These are phyloP conservation scores for Chamaecyparis obtusa DNA, from an alignment of 75 land plant species.

Conservation along the genomic window DNA sequence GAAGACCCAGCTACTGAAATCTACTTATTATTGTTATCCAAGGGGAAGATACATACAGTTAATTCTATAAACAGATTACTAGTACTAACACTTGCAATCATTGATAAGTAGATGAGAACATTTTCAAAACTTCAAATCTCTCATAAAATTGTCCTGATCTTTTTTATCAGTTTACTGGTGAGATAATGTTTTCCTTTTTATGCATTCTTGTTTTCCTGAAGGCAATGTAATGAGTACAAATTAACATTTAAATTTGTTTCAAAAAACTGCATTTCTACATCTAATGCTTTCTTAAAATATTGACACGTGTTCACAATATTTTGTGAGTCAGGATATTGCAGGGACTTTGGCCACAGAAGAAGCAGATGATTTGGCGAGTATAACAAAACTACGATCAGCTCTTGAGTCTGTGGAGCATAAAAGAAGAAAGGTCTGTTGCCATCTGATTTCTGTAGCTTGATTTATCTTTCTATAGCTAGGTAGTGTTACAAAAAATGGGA, in stretches of 20 bases:
- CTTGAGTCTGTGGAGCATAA: slow-evolving; percentile 98
- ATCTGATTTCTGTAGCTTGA: not conserved
- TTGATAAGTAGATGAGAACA: not conserved
- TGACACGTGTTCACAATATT: not conserved
- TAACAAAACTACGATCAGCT: slow-evolving; percentile 88
- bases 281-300: not conserved
- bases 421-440: slow-evolving; percentile 71
- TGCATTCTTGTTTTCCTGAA: not conserved
- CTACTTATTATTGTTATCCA: not conserved
- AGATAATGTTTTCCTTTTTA: not conserved
- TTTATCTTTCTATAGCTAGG: not conserved
- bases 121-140: not conserved
- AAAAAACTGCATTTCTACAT: not conserved
- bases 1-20: not conserved
- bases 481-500: not conserved
- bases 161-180: not conserved
- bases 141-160: not conserved
- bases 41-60: not conserved
- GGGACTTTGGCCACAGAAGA: slow-evolving; percentile 97
- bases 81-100: not conserved
- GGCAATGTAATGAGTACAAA: not conserved
- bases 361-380: slow-evolving; percentile 78
- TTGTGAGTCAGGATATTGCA: slow-evolving; percentile 79
- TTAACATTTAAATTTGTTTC: not conserved
- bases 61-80: not conserved